Evolutionary conservation across 495 filamentous ascomycete genomes (phyloP).

Genomic region (Saxophila tyrrhenica): DNA sequence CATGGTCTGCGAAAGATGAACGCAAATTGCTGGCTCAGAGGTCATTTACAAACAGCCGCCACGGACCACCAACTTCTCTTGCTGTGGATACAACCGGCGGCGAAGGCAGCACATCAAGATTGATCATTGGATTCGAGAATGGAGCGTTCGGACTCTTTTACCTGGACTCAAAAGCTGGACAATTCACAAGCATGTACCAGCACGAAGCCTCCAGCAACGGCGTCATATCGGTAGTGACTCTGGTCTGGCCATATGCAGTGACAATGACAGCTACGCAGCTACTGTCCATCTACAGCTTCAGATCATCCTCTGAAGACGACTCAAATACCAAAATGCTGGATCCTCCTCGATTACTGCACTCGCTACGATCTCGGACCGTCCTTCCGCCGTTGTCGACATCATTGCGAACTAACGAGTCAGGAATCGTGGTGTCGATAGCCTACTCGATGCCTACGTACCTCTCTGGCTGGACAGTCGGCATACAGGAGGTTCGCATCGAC

Average conservation of each 20-base stretch:
- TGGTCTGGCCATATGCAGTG: conserved; percentile 62
- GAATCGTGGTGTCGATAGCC: conserved; percentile 69
- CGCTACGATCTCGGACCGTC: conserved; percentile 69
- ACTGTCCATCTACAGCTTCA: conserved; percentile 63
- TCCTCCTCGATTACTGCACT: conserved; percentile 56
- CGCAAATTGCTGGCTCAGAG: conserved; percentile 42
- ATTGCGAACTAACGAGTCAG: conserved; percentile 48
- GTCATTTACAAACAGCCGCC: conserved; percentile 22
- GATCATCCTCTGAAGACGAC: not conserved
- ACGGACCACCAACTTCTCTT: conserved; percentile 54
- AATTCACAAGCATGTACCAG: conserved; percentile 40
- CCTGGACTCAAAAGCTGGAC: conserved; percentile 36
- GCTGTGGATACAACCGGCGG: conserved; percentile 38
- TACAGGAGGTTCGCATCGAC: conserved; percentile 71
- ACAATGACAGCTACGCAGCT: conserved; percentile 62
- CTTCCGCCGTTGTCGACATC: conserved; percentile 71
- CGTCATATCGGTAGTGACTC: conserved; percentile 63
- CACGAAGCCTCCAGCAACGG: conserved; percentile 47
- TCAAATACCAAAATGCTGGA: conserved; percentile 8
- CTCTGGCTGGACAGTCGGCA: conserved; percentile 74
- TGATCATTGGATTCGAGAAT: conserved; percentile 66
- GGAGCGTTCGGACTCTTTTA: conserved; percentile 63
- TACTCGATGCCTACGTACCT: conserved; percentile 61
- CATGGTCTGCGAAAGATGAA: conserved; percentile 58
- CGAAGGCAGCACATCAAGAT: conserved; percentile 28